Conservation (phyloP, 768 basidiomycete genomes). For the Holtermanniella nyarrowii region DNA sequence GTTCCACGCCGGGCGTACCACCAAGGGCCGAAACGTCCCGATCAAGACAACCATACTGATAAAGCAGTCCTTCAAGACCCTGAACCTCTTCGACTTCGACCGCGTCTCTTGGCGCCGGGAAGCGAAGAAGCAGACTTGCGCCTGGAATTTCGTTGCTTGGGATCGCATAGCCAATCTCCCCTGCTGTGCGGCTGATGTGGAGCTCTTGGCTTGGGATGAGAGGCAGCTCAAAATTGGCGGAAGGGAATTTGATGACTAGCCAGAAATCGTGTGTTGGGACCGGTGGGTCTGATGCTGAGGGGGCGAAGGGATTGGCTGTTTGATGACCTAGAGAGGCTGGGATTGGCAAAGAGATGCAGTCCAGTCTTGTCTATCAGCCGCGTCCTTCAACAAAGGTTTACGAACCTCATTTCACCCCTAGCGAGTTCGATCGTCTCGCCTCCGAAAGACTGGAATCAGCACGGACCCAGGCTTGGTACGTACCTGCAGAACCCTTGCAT, state of each 20-base stretch:
- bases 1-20: constrained; percentile 1
- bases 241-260: constrained; percentile 52
- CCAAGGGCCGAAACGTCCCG: constrained; percentile 17
- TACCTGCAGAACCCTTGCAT: constrained; percentile 34
- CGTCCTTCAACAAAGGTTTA: background rate
- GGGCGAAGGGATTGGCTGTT: constrained; percentile 35
- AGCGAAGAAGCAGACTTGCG: constrained; percentile 23
- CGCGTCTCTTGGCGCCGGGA: constrained; percentile 43
- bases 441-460: constrained; percentile 17
- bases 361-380: constrained; percentile 40
- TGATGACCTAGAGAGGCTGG: constrained; percentile 30
- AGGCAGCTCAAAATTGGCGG: constrained; percentile 49
- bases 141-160: constrained; percentile 43
- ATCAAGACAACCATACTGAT: constrained; percentile 49
- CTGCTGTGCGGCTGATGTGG: constrained; percentile 1
- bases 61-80: constrained; percentile 53
- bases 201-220: constrained; percentile 53
- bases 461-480: background rate
- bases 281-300: constrained; percentile 27
- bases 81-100: background rate
- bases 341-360: constrained; percentile 52
- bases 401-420: constrained; percentile 29
- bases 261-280: constrained; percentile 51
- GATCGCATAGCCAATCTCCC: background rate
- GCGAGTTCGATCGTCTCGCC: constrained; percentile 26